Evolutionary conservation across 352 stramenopile genomes (phyloP), one percentile per base, ranked within the genome.

Genomic region (Pythium aristosporum): DNA sequence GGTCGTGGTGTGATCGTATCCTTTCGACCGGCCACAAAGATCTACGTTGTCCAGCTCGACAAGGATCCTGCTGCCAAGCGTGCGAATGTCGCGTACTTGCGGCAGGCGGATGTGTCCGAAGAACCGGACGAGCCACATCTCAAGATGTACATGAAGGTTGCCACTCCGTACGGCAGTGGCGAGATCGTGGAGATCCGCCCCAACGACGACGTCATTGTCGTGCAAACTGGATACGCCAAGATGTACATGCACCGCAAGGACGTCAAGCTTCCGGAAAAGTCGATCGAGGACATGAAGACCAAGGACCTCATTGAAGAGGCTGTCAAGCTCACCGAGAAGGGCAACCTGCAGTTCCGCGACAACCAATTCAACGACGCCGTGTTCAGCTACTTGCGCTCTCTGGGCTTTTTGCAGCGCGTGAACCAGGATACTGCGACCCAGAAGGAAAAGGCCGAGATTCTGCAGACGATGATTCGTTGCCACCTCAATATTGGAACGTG

Each of bases 381-480:
- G 44, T 84, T 82, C 68, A 91, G 67, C 67, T 95, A 95, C 60
- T 68, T 95, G 56, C 74, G 82, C 4, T 75, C 82, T 25, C 62
- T 95, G 7, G 77, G 62, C 21, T 92, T 82, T 60, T 68, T 95
- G 54, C 80, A 93, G 54, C 82, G 84, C 34, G 84, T 95, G 30
- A 65, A 93, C 50, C 84, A 95, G 56, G 81, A 92, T 32, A 69
- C 42, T 8, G 81, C 87, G 15, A 93, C 84, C 0, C 82, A 95
- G 69, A 95, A 95, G 65, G 80, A 95, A 46, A 95, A 93, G 66
- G 87, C 87, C 42, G 88, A 75, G 32, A 90, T 93, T 60, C 77
- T 95, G 16, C 84, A 93, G 74, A 95, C 87, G 16, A 95, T 95
- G 87, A 91, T 95, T 42, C 87, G 87, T 36, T 95, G 87, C 59